These are phyloP conservation scores for Eucalyptus sp. DNA, from an alignment of 345 rosid genomes.

Conservation along the genomic window DNA sequence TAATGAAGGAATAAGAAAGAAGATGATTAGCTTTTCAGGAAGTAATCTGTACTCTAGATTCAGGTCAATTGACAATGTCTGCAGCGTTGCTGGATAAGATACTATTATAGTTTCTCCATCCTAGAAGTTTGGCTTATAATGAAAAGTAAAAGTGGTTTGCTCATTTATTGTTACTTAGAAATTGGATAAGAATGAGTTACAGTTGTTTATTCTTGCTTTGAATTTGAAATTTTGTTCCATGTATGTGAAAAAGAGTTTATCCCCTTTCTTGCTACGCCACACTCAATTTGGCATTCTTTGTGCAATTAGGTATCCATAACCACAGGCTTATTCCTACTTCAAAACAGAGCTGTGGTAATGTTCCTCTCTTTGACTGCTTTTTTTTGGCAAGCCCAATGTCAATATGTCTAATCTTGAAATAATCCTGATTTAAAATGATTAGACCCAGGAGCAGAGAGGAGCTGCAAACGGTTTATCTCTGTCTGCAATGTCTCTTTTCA, in stretches of 20 bases:
- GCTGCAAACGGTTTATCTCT: conserved; percentile 45
- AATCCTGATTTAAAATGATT: background rate
- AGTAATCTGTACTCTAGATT: background rate
- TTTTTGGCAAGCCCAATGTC: background rate
- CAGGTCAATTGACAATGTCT: background rate
- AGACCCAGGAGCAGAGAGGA: conserved; percentile 41
- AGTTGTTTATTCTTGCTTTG: background rate
- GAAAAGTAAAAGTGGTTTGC: background rate
- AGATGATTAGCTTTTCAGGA: background rate
- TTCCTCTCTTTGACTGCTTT: background rate
- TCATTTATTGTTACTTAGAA: background rate
- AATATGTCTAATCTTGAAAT: background rate
- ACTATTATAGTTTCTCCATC: background rate
- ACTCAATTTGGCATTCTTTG: background rate
- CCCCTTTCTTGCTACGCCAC: background rate
- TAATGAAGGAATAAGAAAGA: background rate
- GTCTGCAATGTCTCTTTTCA: conserved; percentile 41
- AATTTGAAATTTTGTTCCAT: background rate
- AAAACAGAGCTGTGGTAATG: conserved; percentile 45
- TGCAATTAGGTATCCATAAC: conserved; percentile 27
- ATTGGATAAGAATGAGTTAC: background rate
- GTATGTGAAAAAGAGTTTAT: background rate
- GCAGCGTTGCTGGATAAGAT: background rate
- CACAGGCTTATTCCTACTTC: conserved; percentile 42
- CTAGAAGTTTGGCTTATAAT: background rate